A percentile compares a stretch with the other conserved stretches of the same genome.
phyloP scores from a whole-genome alignment of 2,329 filamentous ascomycete genomes.

The Penicillium brasilianum region DNA sequence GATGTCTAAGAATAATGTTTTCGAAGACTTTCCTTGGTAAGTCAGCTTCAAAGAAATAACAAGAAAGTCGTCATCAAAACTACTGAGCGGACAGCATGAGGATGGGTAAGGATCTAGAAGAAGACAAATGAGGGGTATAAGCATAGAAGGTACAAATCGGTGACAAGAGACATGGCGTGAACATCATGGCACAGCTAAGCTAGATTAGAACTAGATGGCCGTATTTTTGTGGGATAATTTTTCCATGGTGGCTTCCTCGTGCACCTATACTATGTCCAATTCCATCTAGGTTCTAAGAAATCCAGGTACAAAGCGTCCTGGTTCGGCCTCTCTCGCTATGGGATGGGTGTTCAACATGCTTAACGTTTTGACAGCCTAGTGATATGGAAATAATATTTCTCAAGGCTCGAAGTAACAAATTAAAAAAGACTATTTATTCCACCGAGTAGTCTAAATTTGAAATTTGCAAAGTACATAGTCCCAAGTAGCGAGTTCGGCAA shows the following conservation, averaged over 20 bases:
- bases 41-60: not conserved
- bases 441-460: not conserved
- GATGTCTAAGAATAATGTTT: too few species aligned
- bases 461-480: not conserved
- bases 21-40: too few species aligned
- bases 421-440: not conserved
- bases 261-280: not conserved
- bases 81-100: not conserved
- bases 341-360: too few species aligned
- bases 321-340: not conserved
- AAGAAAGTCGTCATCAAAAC: not conserved
- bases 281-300: not conserved
- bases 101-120: not conserved
- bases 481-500: constrained; percentile 16
- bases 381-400: too few species aligned
- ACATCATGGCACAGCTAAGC: too few species aligned
- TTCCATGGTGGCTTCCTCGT: not conserved
- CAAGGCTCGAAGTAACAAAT: not conserved
- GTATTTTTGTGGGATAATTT: not conserved
- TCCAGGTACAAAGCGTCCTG: not conserved
- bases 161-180: not conserved
- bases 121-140: not conserved
- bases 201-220: not conserved
- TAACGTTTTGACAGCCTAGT: not conserved
- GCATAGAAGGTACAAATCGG: not conserved